phyloP scores from a whole-genome alignment of 2,329 filamentous ascomycete genomes.

The Penicillium psychrosexuale region DNA sequence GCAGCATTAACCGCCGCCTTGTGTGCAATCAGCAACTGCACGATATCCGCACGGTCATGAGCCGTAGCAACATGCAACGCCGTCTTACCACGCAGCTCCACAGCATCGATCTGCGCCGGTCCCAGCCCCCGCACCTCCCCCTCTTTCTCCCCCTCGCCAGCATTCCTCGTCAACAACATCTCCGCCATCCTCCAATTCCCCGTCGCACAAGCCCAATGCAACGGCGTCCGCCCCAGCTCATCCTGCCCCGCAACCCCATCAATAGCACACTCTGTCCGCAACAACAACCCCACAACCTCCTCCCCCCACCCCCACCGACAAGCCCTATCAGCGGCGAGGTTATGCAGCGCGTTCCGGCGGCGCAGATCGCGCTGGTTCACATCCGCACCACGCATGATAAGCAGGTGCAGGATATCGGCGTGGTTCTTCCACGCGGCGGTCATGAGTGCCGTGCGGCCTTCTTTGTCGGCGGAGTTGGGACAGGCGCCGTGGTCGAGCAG shows the following conservation, averaged over 20 bases:
- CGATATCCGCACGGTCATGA: slow-evolving; percentile 40
- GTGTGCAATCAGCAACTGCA: slow-evolving; percentile 43
- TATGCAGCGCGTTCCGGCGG: slow-evolving; percentile 39
- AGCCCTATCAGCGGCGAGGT: slow-evolving; percentile 46
- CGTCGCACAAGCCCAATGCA: slow-evolving; percentile 59
- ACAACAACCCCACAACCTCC: slow-evolving; percentile 43
- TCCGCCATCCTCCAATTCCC: slow-evolving; percentile 52
- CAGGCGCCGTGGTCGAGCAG: slow-evolving; percentile 39
- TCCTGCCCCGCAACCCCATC: slow-evolving; percentile 43
- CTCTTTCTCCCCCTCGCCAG: slow-evolving; percentile 2
- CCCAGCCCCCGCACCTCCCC: slow-evolving; percentile 1
- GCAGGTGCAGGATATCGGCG: slow-evolving; percentile 36
- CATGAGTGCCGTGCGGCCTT: slow-evolving; percentile 45
- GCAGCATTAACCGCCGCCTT: slow-evolving; percentile 48
- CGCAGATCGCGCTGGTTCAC: slow-evolving; percentile 35
- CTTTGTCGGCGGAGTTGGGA: slow-evolving; percentile 43
- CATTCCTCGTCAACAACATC: slow-evolving; percentile 42
- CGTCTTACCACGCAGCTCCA: slow-evolving; percentile 45
- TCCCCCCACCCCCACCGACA: slow-evolving; percentile 46
- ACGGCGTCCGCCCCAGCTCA: slow-evolving; percentile 50
- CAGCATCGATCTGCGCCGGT: slow-evolving; percentile 41
- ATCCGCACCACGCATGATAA: slow-evolving; percentile 38
- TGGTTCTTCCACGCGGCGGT: slow-evolving; percentile 46
- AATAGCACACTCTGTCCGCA: slow-evolving; percentile 40
- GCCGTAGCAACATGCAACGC: slow-evolving; percentile 52